Evolutionary conservation across 2,329 filamentous ascomycete genomes (phyloP), one percentile per base, ranked within the genome.

Genomic region (Apiospora malaysiana): DNA sequence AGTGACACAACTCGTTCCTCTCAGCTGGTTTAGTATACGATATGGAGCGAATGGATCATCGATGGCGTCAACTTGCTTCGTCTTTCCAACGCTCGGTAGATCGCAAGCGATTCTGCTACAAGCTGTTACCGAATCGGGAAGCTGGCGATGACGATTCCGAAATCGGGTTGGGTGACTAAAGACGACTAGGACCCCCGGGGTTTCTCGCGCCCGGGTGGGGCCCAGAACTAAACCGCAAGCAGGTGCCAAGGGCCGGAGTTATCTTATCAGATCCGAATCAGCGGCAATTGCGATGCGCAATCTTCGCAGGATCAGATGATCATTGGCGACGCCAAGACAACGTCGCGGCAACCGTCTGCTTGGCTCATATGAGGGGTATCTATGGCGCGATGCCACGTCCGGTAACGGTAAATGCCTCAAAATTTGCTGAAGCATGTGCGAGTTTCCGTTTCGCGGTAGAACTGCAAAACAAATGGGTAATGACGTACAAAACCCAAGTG

Each of bases 321-420:
- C 27, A 37, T 40, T 59, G 45, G 70, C 46, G n/a, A 66, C 66
- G 47, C 70, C 68, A 70, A 56, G 68, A 65, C 70, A 12, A 25
- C 4, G 5, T 14, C 47, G 8, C 8, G 46, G 46, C 47, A 8
- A 25, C 9, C 47, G 47, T 37, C 7, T 16, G 6, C 27, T 59
- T 59, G 51, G 27, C 51, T 59, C 27, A 18, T 1, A 18, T 37
- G 51, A 59, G 51, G 51, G 51, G 51, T 37, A 37, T 2, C 51
- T 9, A 37, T 21, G 27, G 16, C 27, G 8, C 51, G 27, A 59
- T 37, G 6, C 25, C 7, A 32, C 51, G 25, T 59, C 16, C 27
- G 51, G 51, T 37, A 21, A 56, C 49, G 49, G 49, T n/a, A 47
- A 18, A 25, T 27, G 23, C 47, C 8, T 49, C 5, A 12, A 12